Conservation (phyloP, 2,329 filamentous ascomycete genomes). For the Penicillium brasilianum region DNA sequence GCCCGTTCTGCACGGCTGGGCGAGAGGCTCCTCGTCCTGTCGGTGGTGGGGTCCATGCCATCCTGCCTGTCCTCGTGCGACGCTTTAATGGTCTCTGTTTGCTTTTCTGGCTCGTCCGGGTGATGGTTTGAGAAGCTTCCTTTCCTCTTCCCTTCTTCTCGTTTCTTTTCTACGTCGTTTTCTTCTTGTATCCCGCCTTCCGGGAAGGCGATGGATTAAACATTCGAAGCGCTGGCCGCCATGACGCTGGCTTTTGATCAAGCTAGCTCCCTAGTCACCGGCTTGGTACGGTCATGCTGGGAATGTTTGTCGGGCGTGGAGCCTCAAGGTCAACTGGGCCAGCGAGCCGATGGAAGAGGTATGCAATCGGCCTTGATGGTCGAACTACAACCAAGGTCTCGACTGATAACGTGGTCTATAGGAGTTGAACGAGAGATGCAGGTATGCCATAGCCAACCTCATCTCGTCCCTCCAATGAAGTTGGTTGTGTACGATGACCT, state of each 20-base stretch:
- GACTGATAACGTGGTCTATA: conserved; percentile 27
- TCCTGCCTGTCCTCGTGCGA: conserved; percentile 15
- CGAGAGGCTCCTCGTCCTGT: conserved; percentile 18
- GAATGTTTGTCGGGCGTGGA: conserved; percentile 40
- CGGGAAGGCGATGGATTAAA: conserved; percentile 36
- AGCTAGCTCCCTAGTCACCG: conserved; percentile 46
- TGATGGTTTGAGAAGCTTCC: not conserved
- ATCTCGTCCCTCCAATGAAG: conserved; percentile 54
- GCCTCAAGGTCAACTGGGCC: conserved; percentile 29
- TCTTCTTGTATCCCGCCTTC: conserved; percentile 20
- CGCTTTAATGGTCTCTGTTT: conserved; percentile 15
- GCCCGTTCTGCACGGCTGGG: conserved; percentile 10
- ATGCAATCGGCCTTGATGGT: not conserved
- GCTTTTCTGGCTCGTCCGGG: not conserved
- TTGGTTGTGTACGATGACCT: conserved; percentile 49
- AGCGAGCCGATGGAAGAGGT: conserved; percentile 15
- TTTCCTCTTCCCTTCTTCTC: conserved; percentile 15
- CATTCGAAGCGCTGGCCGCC: conserved; percentile 40
- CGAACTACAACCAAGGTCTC: not conserved
- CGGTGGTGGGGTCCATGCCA: conserved; percentile 15
- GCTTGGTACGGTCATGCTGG: conserved; percentile 48
- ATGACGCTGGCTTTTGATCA: conserved; percentile 45
- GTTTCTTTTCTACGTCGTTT: conserved; percentile 14
- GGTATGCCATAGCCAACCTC: conserved; percentile 53
- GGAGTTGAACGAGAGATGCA: conserved; percentile 50